phyloP scores from a whole-genome alignment of 1,139 yeast genomes.

The Saccharomyces hybrid region DNA sequence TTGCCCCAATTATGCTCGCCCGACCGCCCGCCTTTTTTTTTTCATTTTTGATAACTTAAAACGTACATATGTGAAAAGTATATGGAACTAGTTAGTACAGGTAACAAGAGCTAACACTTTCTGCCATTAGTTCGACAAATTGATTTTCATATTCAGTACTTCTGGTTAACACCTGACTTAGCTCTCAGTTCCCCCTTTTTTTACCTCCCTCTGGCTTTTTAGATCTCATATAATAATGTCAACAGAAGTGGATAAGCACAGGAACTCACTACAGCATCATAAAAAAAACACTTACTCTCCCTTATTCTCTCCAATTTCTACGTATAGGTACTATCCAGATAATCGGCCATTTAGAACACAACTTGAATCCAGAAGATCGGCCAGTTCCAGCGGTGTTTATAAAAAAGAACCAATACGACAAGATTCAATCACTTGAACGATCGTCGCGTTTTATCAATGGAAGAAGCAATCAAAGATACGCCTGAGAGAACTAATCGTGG shows the following conservation, averaged over 20 bases:
- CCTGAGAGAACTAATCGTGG: neutral
- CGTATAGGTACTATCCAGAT: conserved; percentile 6
- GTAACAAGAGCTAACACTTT: neutral
- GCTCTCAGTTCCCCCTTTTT: neutral
- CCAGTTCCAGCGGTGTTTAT: neutral
- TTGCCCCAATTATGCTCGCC: no score
- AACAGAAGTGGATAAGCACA: conserved; percentile 10
- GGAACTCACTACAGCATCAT: conserved; percentile 12
- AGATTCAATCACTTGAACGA: neutral
- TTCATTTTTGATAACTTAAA: neutral
- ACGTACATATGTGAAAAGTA: neutral
- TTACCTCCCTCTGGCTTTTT: neutral
- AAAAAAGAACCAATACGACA: neutral
- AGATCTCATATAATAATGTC: neutral
- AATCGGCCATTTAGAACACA: neutral
- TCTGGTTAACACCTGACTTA: neutral
- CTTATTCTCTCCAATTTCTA: conserved; percentile 10
- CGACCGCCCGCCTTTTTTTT: neutral
- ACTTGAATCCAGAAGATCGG: neutral
- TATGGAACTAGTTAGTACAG: neutral
- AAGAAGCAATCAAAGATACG: neutral
- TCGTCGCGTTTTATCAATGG: neutral
- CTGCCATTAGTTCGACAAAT: neutral
- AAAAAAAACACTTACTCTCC: conserved; percentile 8
- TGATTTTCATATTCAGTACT: neutral